Evolutionary conservation across 2,329 filamentous ascomycete species (phyloP), one percentile per base, ranked within the genome.

Genomic region (Penicillium aurantiogriseum): DNA sequence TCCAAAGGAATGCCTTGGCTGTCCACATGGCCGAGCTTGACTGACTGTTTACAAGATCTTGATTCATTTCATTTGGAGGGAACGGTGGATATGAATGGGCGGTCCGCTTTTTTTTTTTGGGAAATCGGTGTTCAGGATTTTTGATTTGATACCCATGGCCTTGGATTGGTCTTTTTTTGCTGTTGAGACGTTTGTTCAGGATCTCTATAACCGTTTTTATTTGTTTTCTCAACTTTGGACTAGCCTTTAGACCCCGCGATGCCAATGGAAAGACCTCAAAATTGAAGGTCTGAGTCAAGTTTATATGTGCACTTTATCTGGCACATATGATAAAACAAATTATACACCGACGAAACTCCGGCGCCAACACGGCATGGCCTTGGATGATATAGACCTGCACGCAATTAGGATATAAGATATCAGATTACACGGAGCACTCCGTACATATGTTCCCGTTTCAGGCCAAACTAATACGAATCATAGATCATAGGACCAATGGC

Each of bases 121-220:
- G 7, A 48, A 43, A 11, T 23, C 51, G 29, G 45, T 54, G 36
- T 58, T 44, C 58, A 29, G 42, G 2, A 27, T 15, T 51, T 56
- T 52, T 60, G 56, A 50, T 56, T 61, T 63, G 56, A 64, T 64
- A 63, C 62, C 62, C 60, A 45, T 38, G 54, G 55, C 38, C 27
- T 50, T 47, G 48, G 36, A 57, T 60, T 63, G 48, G 42, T 42
- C 51, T 56, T 57, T 38, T 50, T 47, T 31, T 31, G 17, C 19
- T 43, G 23, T 46, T 53, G 19, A 21, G 6, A 13, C 10, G 17
- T 31, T 19, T 31, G 19, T 46, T 23, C 29, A 9, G 19, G 13
- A 33, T 21, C 15, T 35, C 45, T 35, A 23, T 17, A 23, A 11
- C 27, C 7, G 5, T 31, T 15, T 19, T 40, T n/a, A 19, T 13